phyloP scores from a whole-genome alignment of 208 protist genomes.

The Leishmania tropica region DNA sequence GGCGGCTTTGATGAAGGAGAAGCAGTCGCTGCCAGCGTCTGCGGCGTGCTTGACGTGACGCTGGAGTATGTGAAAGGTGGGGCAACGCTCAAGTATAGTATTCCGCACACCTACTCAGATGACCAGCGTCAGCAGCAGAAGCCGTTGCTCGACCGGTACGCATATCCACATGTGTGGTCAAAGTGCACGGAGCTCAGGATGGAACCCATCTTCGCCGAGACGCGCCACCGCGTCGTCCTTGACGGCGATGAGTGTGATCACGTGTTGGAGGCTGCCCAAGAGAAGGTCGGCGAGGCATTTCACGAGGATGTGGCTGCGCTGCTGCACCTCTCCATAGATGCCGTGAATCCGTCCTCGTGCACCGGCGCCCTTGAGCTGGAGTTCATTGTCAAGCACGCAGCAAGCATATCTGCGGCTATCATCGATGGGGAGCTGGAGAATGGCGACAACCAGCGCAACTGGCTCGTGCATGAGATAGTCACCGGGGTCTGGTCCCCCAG shows the following conservation, averaged over 20 bases:
- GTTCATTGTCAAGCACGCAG: slow-evolving; percentile 36
- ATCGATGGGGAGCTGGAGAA: slow-evolving; percentile 8
- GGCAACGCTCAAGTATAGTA: slow-evolving; percentile 17
- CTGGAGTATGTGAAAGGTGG: slow-evolving; percentile 14
- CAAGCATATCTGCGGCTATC: not conserved
- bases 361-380: slow-evolving; percentile 25
- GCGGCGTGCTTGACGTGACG: not conserved
- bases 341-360: slow-evolving; percentile 20
- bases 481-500: not conserved
- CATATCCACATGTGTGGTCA: slow-evolving; percentile 34
- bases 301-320: slow-evolving; percentile 36
- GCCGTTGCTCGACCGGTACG: slow-evolving; percentile 11
- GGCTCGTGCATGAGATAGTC: slow-evolving; percentile 16
- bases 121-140: slow-evolving; percentile 14
- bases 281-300: slow-evolving; percentile 37
- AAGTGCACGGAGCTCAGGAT: slow-evolving; percentile 17
- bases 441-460: slow-evolving; percentile 13
- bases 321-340: not conserved
- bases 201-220: slow-evolving; percentile 13
- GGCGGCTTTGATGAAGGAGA: not conserved
- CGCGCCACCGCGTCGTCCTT: slow-evolving; percentile 40
- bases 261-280: slow-evolving; percentile 23
- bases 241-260: slow-evolving; percentile 37
- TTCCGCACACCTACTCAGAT: slow-evolving; percentile 5
- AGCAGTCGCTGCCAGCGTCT: not conserved